Percentiles rank a stretch among this genome's conserved stretches.
These are phyloP conservation scores for Claviceps spartinae DNA, from an alignment of 2,329 filamentous ascomycete genomes.

Conservation along the genomic window DNA sequence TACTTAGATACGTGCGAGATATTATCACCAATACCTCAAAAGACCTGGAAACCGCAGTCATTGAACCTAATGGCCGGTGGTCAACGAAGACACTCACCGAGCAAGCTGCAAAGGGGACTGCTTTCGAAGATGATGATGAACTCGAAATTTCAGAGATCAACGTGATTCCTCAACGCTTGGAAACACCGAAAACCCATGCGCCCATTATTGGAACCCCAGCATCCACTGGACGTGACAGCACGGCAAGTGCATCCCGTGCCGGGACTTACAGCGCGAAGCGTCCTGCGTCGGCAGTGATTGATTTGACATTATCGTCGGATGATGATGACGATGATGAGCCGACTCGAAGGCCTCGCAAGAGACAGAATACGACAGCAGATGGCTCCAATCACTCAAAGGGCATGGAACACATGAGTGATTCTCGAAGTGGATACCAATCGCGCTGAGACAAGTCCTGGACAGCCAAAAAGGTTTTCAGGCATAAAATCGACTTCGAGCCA, in stretches of 20 bases:
- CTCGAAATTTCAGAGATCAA: conserved; percentile 33
- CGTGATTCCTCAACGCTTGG: conserved; percentile 19
- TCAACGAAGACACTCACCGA: conserved; percentile 20
- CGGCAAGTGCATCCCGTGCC: conserved; percentile 21
- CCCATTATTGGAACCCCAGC: conserved; percentile 25
- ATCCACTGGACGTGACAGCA: conserved; percentile 22
- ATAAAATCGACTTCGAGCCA: neutral
- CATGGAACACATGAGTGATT: conserved; percentile 12
- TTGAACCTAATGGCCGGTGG: conserved; percentile 82
- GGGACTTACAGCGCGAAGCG: conserved; percentile 32
- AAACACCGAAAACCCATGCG: conserved; percentile 23
- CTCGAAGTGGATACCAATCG: conserved; percentile 10
- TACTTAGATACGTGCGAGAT: conserved; percentile 63
- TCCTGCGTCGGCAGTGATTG: conserved; percentile 39
- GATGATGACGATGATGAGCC: conserved; percentile 43
- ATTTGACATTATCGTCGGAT: conserved; percentile 43
- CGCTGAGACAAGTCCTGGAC: neutral
- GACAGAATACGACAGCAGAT: conserved; percentile 23
- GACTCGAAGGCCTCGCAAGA: conserved; percentile 32
- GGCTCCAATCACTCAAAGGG: conserved; percentile 10
- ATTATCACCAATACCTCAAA: conserved; percentile 63
- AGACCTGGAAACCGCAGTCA: conserved; percentile 70
- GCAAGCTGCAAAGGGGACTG: conserved; percentile 14
- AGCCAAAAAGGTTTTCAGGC: neutral
- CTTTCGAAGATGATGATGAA: conserved; percentile 34